phyloP scores from a whole-genome alignment of 1,284 basidiomycete genomes.

The Cystobasidium sp. region DNA sequence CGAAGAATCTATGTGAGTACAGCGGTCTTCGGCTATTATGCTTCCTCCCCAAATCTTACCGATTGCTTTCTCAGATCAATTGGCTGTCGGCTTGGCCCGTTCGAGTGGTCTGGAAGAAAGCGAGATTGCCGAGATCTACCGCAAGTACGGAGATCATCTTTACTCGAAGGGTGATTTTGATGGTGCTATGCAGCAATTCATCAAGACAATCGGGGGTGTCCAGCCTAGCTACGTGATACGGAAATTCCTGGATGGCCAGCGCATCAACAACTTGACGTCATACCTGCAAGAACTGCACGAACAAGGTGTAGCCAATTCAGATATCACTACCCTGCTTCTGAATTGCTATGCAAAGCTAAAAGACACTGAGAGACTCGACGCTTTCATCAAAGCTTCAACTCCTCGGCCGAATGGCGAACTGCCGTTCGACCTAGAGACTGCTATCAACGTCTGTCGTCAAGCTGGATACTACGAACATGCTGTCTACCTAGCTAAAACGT shows the following conservation, averaged over 20 bases:
- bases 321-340: slow-evolving; percentile 92
- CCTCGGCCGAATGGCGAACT: slow-evolving; percentile 64
- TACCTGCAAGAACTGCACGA: slow-evolving; percentile 95
- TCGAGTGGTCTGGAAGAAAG: slow-evolving; percentile 59
- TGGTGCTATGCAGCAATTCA: slow-evolving; percentile 86
- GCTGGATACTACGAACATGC: slow-evolving; percentile 96
- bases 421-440: slow-evolving; percentile 95
- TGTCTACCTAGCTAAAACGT: slow-evolving; percentile 88
- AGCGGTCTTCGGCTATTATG: neutral
- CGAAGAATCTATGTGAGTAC: slow-evolving; percentile 66
- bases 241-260: slow-evolving; percentile 95
- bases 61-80: slow-evolving; percentile 56
- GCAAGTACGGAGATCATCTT: slow-evolving; percentile 87
- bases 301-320: slow-evolving; percentile 85
- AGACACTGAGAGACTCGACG: slow-evolving; percentile 83
- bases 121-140: slow-evolving; percentile 81
- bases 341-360: slow-evolving; percentile 98
- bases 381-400: slow-evolving; percentile 77
- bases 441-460: slow-evolving; percentile 93
- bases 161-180: slow-evolving; percentile 92
- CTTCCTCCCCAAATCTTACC: neutral
- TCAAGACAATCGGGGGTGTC: slow-evolving; percentile 84
- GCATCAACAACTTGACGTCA: slow-evolving; percentile 90
- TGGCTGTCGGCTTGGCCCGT: slow-evolving; percentile 72
- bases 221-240: slow-evolving; percentile 96